These are phyloP conservation scores for Gaultheria prostrata DNA, from an alignment of 148 eudicot species.

Conservation along the genomic window DNA sequence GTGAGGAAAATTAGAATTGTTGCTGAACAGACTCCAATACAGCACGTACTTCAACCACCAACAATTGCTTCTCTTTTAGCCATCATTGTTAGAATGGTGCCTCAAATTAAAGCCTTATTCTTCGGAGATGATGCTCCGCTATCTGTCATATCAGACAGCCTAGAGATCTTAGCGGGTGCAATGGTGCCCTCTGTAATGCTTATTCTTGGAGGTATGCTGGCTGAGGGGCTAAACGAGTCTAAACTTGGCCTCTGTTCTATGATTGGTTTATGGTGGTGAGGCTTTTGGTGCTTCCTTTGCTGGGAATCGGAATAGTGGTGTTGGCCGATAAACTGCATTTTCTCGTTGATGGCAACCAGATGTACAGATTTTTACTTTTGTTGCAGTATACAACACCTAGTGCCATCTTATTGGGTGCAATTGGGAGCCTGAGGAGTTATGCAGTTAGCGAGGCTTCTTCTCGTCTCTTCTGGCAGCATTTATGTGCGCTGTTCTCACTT, in stretches of 20 bases:
- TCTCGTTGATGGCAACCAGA: slow-evolving; percentile 44
- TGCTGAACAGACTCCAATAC: slow-evolving; percentile 62
- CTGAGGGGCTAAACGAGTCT: slow-evolving; percentile 63
- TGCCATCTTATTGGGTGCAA: slow-evolving; percentile 69
- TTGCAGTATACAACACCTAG: slow-evolving; percentile 70
- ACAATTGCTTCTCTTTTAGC: slow-evolving; percentile 62
- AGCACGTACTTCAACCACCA: slow-evolving; percentile 68
- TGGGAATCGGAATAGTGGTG: slow-evolving; percentile 49
- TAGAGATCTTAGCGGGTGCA: slow-evolving; percentile 60
- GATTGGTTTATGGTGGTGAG: slow-evolving; percentile 52
- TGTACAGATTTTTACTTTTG: slow-evolving; percentile 58
- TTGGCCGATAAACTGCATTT: slow-evolving; percentile 51
- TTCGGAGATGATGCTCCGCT: slow-evolving; percentile 57
- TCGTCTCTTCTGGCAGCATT: slow-evolving; percentile 57
- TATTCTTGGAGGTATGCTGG: slow-evolving; percentile 66
- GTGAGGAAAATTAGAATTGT: slow-evolving; percentile 51
- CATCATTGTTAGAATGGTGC: slow-evolving; percentile 51
- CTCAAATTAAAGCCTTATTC: slow-evolving; percentile 44
- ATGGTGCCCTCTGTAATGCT: slow-evolving; percentile 77
- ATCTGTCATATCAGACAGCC: slow-evolving; percentile 53
- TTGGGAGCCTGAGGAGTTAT: slow-evolving; percentile 66
- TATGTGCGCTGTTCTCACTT: slow-evolving; percentile 55
- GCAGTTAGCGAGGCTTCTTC: slow-evolving; percentile 62
- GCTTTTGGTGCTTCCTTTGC: slow-evolving; percentile 52
- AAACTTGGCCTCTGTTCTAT: slow-evolving; percentile 52